Evolutionary conservation across 306 rosid genomes (phyloP), one percentile per base, ranked within the genome.

Genomic region (Malus sieversii): DNA sequence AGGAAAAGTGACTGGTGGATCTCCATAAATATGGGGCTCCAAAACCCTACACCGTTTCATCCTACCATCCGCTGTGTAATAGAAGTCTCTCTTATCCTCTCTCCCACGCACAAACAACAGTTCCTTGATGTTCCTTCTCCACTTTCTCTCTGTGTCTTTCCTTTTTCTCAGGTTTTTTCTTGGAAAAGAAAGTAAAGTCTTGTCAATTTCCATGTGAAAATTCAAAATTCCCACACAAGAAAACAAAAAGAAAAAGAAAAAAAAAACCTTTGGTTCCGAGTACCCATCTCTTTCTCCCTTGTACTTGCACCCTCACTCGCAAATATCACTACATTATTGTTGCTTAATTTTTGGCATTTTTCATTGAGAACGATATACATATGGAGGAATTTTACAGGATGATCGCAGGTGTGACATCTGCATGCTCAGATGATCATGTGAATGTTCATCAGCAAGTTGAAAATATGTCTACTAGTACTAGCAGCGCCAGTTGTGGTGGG

Each of bases 321-420:
- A 48, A 48, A 6, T 15, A 46, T 46, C 53, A 15, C 55, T 5
- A 48, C 8, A 15, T 48, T 48, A 48, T 48, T 15, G 20, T 48
- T 48, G 55, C 55, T 48, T 48, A 48, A 15, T 48, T 46, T 46
- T 48, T 15, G 16, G 8, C 55, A 14, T 48, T 48, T 48, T 48
- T 48, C 8, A 5, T 48, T 48, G 20, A 48, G 55, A 48, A 15
- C 16, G 16, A 48, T 15, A 48, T 48, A 15, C 8, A 6, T 30
- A 75, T 80, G 83, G 83, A 80, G 35, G 73, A 75, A 11, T 75
- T 75, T 38, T 70, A 51, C 48, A 70, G 76, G 52, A 16, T 69
- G 2, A 75, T 61, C 74, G 46, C 80, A 14, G 44, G 44, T 46
- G 79, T 46, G 59, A 22, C 69, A 15, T 20, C 13, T 57, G 14